Conservation (phyloP, 768 basidiomycete species). For the Boletus sensibilis region DNA sequence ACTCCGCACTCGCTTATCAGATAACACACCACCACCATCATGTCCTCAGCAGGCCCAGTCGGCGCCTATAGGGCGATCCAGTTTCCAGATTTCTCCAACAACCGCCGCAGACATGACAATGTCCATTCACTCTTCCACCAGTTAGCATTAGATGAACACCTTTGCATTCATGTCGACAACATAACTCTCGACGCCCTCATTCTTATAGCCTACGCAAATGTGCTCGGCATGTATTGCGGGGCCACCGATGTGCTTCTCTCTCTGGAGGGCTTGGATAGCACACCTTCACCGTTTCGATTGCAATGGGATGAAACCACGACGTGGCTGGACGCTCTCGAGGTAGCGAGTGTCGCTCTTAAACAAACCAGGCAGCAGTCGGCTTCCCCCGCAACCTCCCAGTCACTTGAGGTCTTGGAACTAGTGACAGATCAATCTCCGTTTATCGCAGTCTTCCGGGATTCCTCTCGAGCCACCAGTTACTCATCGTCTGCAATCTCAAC, state of each 20-base stretch:
- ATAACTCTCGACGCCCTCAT: conserved; percentile 9
- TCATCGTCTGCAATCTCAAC: not conserved
- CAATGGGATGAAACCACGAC: conserved; percentile 19
- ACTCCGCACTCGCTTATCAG: conserved; percentile 6
- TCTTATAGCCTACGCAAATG: conserved; percentile 21
- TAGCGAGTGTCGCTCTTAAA: conserved; percentile 7
- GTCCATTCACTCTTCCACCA: not conserved
- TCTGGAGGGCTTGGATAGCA: conserved; percentile 2
- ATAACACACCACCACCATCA: not conserved
- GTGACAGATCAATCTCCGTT: conserved; percentile 8
- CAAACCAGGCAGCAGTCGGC: not conserved
- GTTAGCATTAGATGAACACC: conserved; percentile 3
- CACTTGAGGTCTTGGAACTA: not conserved
- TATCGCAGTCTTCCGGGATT: conserved; percentile 17
- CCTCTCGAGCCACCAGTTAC: not conserved
- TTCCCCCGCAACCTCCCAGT: not conserved
- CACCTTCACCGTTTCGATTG: conserved; percentile 11
- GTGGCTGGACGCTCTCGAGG: conserved; percentile 15
- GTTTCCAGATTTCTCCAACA: conserved; percentile 23
- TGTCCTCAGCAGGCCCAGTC: not conserved
- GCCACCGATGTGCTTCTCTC: conserved; percentile 22
- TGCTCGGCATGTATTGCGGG: conserved; percentile 26
- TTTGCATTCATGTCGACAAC: not conserved
- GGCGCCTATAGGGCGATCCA: conserved; percentile 1
- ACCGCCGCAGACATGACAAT: conserved; percentile 9